Base-by-base conservation (phyloP, 257 asterid genomes). In the Solanum lignicaule region DNA sequence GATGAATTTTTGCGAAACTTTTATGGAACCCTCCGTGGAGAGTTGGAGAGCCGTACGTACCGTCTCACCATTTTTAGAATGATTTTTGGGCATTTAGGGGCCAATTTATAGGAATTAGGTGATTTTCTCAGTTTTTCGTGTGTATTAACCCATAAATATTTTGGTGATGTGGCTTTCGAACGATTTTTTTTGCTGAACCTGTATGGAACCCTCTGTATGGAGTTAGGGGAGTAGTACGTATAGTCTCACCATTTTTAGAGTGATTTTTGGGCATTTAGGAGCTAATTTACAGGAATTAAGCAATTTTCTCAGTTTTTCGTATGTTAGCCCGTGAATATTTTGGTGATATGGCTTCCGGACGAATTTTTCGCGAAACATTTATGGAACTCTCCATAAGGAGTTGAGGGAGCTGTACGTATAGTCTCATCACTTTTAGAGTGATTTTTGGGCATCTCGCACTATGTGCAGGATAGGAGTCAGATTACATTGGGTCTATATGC, bases 21-120 rank as follows among this genome's bases (percentile, higher is more conserved):
- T 55, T 18, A 55, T 55, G 65, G 9, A 18, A 2, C 23, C n/a
- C 9, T 52, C 9, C 3, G 0, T 15, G 1, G 60, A 6, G 60
- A 48, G 23, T 48, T 15, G 4, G n/a, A 1, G 62, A 52, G 23
- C 1, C 1, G 3, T 52, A 43, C 9, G 0, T 16, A 18, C 1
- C 6, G 3, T 52, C 62, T 52, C 23, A 2, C 3, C 60, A 15
- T 1, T 48, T 14, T 48, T 48, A 48, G 60, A 2, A 2, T 48
- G 9, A 55, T 18, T 18, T 2, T 2, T 55, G 4, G 0, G n/a
- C n/a, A 20, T 18, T 18, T 18, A 18, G 4, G n/a, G 1, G 0
- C 4, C n/a, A 55, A 6, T 55, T 3, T 6, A 0, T 0, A 55
- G 1, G 0, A 55, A 18, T 55, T 55, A 18, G n/a, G 4, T 7